phyloP scores from a whole-genome alignment of 2,329 filamentous ascomycete genomes.

The Ophiosphaerella korrae region DNA sequence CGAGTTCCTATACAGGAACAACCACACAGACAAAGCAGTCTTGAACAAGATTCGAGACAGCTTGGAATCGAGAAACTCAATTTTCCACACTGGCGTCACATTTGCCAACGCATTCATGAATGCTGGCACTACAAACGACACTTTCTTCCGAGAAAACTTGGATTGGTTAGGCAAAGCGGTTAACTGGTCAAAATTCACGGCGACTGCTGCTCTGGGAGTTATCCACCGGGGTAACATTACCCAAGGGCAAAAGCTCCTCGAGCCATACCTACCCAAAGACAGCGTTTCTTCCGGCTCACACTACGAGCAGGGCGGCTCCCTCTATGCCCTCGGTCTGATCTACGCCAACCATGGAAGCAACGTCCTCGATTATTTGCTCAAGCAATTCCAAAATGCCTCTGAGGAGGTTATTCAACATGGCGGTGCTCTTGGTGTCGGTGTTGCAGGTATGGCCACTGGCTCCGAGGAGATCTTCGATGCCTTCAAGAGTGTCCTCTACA shows the following conservation, averaged over 20 bases:
- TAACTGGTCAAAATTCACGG: constrained; percentile 99
- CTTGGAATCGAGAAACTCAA: constrained; percentile 92
- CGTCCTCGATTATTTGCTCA: constrained; percentile 78
- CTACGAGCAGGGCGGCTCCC: constrained; percentile 93
- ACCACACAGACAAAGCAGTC: constrained; percentile 88
- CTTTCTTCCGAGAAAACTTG: constrained; percentile 96
- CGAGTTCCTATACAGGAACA: constrained; percentile 95
- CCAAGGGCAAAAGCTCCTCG: constrained; percentile 89
- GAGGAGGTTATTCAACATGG: constrained; percentile 97
- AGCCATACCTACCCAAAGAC: constrained; percentile 87
- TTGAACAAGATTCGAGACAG: constrained; percentile 97
- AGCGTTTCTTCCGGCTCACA: constrained; percentile 78
- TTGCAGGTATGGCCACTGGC: constrained; percentile 96
- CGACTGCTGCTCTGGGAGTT: constrained; percentile 92
- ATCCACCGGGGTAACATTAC: constrained; percentile 95
- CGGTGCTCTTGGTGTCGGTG: constrained; percentile 90
- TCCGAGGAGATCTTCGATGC: constrained; percentile 90
- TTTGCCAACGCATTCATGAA: constrained; percentile 99
- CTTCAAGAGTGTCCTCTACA: constrained; percentile 85
- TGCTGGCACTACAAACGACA: constrained; percentile 95
- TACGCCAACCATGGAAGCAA: constrained; percentile 97
- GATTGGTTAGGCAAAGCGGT: constrained; percentile 98
- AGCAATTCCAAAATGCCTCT: constrained; percentile 74
- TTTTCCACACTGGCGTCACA: constrained; percentile 96
- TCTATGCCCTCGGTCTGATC: constrained; percentile 94